Base-by-base conservation (phyloP, 768 basidiomycete genomes). In the Hypholoma sublateritium region DNA sequence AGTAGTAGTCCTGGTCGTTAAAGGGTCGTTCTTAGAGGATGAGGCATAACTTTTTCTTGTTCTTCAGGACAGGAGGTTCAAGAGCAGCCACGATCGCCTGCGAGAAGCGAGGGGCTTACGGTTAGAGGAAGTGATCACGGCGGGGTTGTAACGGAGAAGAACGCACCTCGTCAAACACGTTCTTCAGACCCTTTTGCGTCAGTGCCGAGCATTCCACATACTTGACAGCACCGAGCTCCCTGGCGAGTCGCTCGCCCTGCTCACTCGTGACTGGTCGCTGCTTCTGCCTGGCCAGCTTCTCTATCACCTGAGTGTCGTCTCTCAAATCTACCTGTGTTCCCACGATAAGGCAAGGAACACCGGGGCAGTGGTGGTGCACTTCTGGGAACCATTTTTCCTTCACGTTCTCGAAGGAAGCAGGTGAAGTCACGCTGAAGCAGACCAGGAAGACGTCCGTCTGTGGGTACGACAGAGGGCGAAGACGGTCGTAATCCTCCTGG, bases 341-440 rank as follows among this genome's bases (percentile, higher is more conserved):
- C 56, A 99, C 96, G 69, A 99, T 98, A 68, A 99, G 86, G 83
- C 96, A 98, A 63, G 96, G 95, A 56, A 98, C 96, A 49, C 97
- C 96, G 14, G 97, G 97, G 81, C 97, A 99, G 70, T 99, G 97
- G 72, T 98, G 97, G 72, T 95, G 95, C 53, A 99, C 96, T 79
- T 99, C 97, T 5, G 97, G 97, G 84, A 98, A 97, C 97, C 97
- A 99, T 74, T 99, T 99, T 78, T 99, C 97, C 84, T 97, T 98
- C 68, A 99, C 96, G 89, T 99, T 98, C 76, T 99, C 97, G 70
- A 98, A 99, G 47, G 94, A 96, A 25, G 97, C 96, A 3, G 96
- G 97, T 9, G 92, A 95, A 41, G 96, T 98, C 65, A 99, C 97
- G 69, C 93, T 95, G 82, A 98, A 99, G 77, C 97, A 99, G 64